Base-by-base conservation (phyloP, 2,329 filamentous ascomycete species). In the Penicillium rolfsii region DNA sequence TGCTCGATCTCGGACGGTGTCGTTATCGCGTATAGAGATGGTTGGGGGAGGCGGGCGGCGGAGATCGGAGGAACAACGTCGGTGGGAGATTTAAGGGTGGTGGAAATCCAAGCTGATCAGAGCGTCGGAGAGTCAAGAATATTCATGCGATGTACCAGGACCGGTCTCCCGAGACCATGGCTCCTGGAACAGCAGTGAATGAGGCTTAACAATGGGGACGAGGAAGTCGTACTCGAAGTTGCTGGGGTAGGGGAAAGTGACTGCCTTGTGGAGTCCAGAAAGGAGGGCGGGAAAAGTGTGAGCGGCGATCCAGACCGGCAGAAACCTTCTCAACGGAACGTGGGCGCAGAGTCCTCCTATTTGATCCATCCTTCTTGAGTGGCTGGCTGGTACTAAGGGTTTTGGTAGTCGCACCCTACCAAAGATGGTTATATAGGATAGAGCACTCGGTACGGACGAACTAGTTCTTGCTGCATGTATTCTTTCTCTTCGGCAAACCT, bases 271-370 rank as follows among this genome's bases (percentile, higher is more conserved):
- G 64, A 67, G 67, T 64, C 55, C 48, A 64, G 67, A 69, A 69
- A 68, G 67, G 67, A 64, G 67, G 64, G 63, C 66, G 67, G 67
- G 66, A 70, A 70, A 70, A 70, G 52, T 70, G 66, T 64, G 67
- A 68, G 54, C 41, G 63, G 64, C 62, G 60, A 68, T 67, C 63
- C 48, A 63, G 64, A 59, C 62, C 62, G 64, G 63, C 66, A 67
- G 64, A 67, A 68, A 41, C 33, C 22, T 53, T 49, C 53, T 56
- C 53, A 56, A 56, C 53, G 41, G 43, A 56, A 56, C 53, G 53
- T 56, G 41, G 53, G 24, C 52, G 33, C 26, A 16, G 35, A 14
- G 19, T 24, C 8, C 14, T 33, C 22, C 12, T 40, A 38, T 19
- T n/a, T 22, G 19, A 22, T 22, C 19, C 8, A 43, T 28, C n/a